These are phyloP conservation scores for Cyberlindnera galapagoensis DNA, from an alignment of 805 yeast species.

Conservation along the genomic window DNA sequence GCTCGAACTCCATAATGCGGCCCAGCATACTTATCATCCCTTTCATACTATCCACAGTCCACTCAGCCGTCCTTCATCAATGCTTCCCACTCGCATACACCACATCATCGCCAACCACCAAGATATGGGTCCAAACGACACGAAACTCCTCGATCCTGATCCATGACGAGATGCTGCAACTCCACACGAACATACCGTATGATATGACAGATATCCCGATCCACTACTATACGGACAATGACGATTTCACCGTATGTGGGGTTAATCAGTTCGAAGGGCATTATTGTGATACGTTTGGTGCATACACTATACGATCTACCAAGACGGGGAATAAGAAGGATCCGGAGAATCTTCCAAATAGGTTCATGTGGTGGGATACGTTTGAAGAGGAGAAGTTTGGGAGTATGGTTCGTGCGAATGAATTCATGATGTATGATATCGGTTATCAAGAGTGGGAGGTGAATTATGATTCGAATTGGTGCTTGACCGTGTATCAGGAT, in stretches of 20 bases:
- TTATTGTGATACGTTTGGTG: conserved; percentile 10
- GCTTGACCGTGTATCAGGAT: conserved; percentile 9
- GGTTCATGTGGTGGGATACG: conserved; percentile 10
- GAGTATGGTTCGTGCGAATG: conserved; percentile 6
- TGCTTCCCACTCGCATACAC: background rate
- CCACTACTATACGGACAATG: conserved; percentile 7
- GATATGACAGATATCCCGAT: conserved; percentile 5
- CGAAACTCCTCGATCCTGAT: conserved; percentile 9
- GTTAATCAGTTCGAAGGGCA: conserved; percentile 4
- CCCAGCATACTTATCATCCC: too few relatives aligned
- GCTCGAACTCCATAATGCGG: too few relatives aligned
- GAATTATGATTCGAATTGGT: conserved; percentile 9
- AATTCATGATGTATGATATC: conserved; percentile 6
- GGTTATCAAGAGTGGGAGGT: background rate
- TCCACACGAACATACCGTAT: conserved; percentile 7
- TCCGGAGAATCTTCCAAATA: background rate
- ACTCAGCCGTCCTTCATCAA: background rate
- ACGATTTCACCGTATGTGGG: conserved; percentile 13
- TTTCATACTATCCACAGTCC: background rate
- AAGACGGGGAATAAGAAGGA: background rate
- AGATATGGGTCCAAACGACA: conserved; percentile 4
- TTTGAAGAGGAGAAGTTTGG: conserved; percentile 7
- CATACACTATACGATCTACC: conserved; percentile 7
- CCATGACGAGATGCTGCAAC: conserved; percentile 6
- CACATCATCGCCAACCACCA: background rate